Conservation (phyloP, 768 basidiomycete species). For the Suillus sp. region DNA sequence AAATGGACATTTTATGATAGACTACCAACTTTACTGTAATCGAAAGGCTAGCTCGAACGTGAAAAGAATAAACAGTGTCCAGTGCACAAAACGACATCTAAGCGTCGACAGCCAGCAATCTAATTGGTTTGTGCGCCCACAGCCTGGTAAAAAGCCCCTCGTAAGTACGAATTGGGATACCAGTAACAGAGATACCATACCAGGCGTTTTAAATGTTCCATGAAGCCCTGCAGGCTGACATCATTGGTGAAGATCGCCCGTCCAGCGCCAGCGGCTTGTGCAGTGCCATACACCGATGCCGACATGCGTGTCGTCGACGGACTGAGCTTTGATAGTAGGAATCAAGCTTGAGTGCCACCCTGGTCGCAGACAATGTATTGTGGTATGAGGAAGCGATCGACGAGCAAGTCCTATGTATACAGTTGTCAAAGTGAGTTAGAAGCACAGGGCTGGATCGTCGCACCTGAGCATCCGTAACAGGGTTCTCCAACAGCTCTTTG, state of each 20-base stretch:
- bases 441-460: slow-evolving; percentile 16
- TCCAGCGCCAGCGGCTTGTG: slow-evolving; percentile 64
- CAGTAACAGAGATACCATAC: too few relatives aligned
- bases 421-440: background rate
- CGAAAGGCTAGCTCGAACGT: too few relatives aligned
- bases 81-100: too few relatives aligned
- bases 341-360: slow-evolving; percentile 97
- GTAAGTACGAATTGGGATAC: too few relatives aligned
- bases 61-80: too few relatives aligned
- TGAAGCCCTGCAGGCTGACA: slow-evolving; percentile 94
- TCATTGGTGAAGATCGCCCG: slow-evolving; percentile 99
- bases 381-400: slow-evolving; percentile 97
- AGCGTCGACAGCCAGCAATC: too few relatives aligned
- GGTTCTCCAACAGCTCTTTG: slow-evolving; percentile 87
- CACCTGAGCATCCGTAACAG: slow-evolving; percentile 88
- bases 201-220: too few relatives aligned
- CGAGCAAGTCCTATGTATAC: slow-evolving; percentile 77
- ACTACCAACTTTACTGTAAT: too few relatives aligned
- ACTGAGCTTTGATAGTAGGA: slow-evolving; percentile 94
- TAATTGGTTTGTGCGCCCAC: too few relatives aligned
- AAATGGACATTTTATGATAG: too few relatives aligned
- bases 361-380: slow-evolving; percentile 98
- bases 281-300: slow-evolving; percentile 84
- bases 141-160: too few relatives aligned
- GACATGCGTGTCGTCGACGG: slow-evolving; percentile 98